Conservation (phyloP, 2,329 filamentous ascomycete genomes). For the Xylariaceae sp. region DNA sequence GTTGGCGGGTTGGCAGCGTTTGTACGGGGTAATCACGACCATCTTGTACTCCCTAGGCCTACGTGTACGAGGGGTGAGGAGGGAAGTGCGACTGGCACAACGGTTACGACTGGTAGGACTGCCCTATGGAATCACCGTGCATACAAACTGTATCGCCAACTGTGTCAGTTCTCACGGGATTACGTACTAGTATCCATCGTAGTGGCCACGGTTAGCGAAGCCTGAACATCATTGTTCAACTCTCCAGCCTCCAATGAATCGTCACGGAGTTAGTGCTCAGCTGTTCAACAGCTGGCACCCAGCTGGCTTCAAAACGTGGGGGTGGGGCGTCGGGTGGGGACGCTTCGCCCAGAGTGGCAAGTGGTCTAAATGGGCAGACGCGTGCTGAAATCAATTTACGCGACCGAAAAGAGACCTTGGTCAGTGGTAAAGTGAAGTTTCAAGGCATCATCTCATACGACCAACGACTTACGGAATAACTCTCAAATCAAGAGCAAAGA, state of each 20-base stretch:
- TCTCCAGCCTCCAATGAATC: too few species aligned
- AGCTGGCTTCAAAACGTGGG: background rate
- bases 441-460: background rate
- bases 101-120: too few species aligned
- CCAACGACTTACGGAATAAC: too few species aligned
- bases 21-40: background rate
- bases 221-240: background rate
- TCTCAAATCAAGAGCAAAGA: background rate
- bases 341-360: background rate
- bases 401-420: conserved; percentile 16
- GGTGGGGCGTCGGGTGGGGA: background rate
- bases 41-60: background rate
- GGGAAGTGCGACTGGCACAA: too few species aligned
- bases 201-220: too few species aligned
- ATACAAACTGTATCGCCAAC: too few species aligned
- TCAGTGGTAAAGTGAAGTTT: background rate
- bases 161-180: too few species aligned
- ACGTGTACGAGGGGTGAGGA: too few species aligned
- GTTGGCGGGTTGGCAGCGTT: conserved; percentile 4
- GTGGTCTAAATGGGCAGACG: conserved; percentile 19
- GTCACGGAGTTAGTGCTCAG: background rate
- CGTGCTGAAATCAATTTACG: conserved; percentile 31
- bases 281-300: background rate
- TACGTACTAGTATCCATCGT: background rate
- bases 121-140: too few species aligned